phyloP scores from a whole-genome alignment of 495 filamentous ascomycete species.

The Daldinia decipiens region DNA sequence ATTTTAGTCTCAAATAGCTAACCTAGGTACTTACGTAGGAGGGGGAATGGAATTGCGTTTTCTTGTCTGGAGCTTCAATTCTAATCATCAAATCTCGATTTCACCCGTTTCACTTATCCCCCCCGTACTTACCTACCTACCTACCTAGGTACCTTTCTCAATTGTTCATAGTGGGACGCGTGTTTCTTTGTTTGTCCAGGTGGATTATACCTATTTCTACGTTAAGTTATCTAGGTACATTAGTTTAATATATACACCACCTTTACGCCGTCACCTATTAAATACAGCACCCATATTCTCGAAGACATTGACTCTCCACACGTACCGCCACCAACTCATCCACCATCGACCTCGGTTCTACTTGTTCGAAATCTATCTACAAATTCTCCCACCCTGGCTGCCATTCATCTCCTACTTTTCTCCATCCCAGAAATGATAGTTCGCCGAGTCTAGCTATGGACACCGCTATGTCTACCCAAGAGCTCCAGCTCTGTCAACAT shows the following conservation, averaged over 20 bases:
- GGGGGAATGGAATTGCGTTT: conserved; percentile 18
- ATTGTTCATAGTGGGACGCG: conserved; percentile 3
- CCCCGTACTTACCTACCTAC: background rate
- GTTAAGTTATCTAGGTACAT: background rate
- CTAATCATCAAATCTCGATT: background rate
- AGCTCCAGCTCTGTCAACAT: conserved; percentile 79
- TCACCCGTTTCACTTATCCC: background rate
- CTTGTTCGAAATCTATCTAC: conserved; percentile 2
- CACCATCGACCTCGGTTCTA: background rate
- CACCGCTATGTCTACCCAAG: conserved; percentile 71
- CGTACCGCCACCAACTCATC: conserved; percentile 19
- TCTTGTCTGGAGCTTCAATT: conserved; percentile 24
- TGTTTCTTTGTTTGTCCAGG: conserved; percentile 13
- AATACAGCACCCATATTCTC: background rate
- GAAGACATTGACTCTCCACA: conserved; percentile 22
- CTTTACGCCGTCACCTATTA: background rate
- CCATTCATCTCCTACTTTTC: background rate
- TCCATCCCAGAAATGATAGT: conserved; percentile 27
- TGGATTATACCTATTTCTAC: conserved; percentile 13
- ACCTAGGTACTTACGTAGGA: conserved; percentile 14
- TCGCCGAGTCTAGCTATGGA: conserved; percentile 49
- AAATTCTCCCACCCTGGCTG: background rate
- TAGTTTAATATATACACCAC: conserved; percentile 6
- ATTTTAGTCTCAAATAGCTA: background rate
- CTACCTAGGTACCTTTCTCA: too few species aligned